Base-by-base conservation (phyloP, 106 monocot species). In the Dioscorea alata region DNA sequence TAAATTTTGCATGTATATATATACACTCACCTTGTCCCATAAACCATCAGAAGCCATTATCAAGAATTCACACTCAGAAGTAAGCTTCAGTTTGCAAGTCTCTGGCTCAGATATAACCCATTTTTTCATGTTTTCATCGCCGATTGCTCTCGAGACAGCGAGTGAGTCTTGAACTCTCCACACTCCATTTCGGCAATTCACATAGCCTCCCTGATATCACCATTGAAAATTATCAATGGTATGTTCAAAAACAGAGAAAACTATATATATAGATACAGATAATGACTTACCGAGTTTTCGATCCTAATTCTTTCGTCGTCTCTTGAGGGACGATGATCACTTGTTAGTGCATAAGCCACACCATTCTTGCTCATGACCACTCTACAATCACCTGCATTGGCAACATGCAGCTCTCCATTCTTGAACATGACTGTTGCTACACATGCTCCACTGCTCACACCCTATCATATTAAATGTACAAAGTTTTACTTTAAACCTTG, bases 71-170 rank as follows among this genome's bases (percentile, higher is more conserved):
- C 71, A 79, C 7, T 89, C 89, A 4, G 66, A 19, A 18, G 73
- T 84, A 6, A 93, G 49, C 0, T 49, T 64, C 2, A 81, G 6
- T 49, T 52, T 86, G 19, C 14, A 67, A 4, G 57, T 86, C 20
- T 86, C 93, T 2, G 93, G 93, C 64, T 89, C 86, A 13, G 83
- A 79, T 12, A 80, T 93, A 22, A 93, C 69, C 93, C 89, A 93
- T 48, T 89, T 58, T 82, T 92, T 92, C 76, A 85, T 15, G 68
- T 71, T 69, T 10, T 33, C 13, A 54, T 92, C 88, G 12, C 93
- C 93, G 2, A 93, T 80, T 0, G 93, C 83, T 53, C 93, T 70
- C 8, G 93, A 86, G n/a, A 93, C 69, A 12, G 90, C 90, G 2
- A 94, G 68, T 1, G 82, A 81, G 48, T 78, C 82, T 32, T 90